phyloP scores from a whole-genome alignment of 1,284 basidiomycete species.

The Porogramme epimiltina region DNA sequence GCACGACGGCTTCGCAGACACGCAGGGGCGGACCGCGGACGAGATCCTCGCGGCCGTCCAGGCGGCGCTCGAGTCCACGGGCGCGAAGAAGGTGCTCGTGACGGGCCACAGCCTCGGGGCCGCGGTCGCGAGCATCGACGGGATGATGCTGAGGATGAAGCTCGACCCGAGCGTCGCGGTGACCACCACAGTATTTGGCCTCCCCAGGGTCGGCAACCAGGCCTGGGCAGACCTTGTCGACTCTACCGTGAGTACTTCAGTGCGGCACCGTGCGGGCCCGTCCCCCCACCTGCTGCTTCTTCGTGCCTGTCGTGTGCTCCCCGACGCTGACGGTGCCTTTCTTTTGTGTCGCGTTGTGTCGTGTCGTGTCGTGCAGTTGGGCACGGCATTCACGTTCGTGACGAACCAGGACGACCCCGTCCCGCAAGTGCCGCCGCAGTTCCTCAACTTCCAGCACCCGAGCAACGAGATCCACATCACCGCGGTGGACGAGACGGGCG shows the following conservation, averaged over 20 bases:
- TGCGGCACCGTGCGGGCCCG: not conserved
- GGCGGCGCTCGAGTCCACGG: slow-evolving; percentile 35
- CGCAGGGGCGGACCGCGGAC: slow-evolving; percentile 45
- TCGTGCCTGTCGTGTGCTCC: no score
- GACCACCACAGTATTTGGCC: slow-evolving; percentile 17
- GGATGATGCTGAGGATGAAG: slow-evolving; percentile 40
- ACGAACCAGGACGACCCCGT: slow-evolving; percentile 39
- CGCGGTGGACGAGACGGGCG: slow-evolving; percentile 27
- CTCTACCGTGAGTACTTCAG: slow-evolving; percentile 26
- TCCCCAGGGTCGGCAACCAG: slow-evolving; percentile 44
- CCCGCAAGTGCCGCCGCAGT: slow-evolving; percentile 35
- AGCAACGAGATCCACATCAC: slow-evolving; percentile 40
- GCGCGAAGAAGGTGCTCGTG: slow-evolving; percentile 40
- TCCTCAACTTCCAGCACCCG: slow-evolving; percentile 37
- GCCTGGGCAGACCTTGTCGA: slow-evolving; percentile 48
- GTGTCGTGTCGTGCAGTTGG: slow-evolving; percentile 9
- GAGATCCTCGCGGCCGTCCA: slow-evolving; percentile 40
- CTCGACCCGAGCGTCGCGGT: slow-evolving; percentile 24
- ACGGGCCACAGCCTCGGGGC: slow-evolving; percentile 41
- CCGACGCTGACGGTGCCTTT: no score
- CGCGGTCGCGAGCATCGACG: slow-evolving; percentile 47
- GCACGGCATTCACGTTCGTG: slow-evolving; percentile 31
- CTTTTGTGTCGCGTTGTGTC: not conserved
- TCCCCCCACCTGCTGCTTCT: not conserved
- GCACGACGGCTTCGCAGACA: slow-evolving; percentile 47